A percentile compares a stretch with the other conserved stretches of the same genome.
Evolutionary conservation across 495 filamentous ascomycete genomes (phyloP).

Genomic region (Talaromyces adpressus): DNA sequence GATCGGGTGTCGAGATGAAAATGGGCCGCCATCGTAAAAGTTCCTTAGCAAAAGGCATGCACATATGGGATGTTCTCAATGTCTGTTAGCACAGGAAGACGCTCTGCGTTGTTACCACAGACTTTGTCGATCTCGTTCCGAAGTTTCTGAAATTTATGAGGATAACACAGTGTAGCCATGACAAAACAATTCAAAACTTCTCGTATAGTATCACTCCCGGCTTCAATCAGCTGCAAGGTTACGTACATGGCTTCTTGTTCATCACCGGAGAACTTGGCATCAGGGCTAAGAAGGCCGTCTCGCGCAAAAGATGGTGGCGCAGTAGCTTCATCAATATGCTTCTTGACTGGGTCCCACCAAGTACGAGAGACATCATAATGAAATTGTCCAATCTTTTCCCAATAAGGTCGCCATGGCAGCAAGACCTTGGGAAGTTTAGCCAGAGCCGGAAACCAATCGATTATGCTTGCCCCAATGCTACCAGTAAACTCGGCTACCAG

Average conservation of each 20-base stretch:
- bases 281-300: slow-evolving; percentile 27
- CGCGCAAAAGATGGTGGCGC: slow-evolving; percentile 22
- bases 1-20: too few relatives aligned
- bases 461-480: too few relatives aligned
- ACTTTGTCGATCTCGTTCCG: slow-evolving; percentile 32
- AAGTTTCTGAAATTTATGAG: slow-evolving; percentile 19
- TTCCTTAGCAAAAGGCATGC: too few relatives aligned
- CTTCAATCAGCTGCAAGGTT: slow-evolving; percentile 29
- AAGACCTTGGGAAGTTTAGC: slow-evolving; percentile 14
- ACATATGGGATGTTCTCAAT: too few relatives aligned
- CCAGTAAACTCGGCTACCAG: too few relatives aligned
- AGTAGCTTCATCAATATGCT: slow-evolving; percentile 15
- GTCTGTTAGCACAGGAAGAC: too few relatives aligned
- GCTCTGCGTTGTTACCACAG: slow-evolving; percentile 19
- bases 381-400: slow-evolving; percentile 20
- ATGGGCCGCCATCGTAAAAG: too few relatives aligned
- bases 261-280: slow-evolving; percentile 27
- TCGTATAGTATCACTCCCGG: slow-evolving; percentile 39
- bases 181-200: slow-evolving; percentile 30
- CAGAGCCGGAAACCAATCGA: too few relatives aligned
- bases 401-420: slow-evolving; percentile 32
- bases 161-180: slow-evolving; percentile 26
- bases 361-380: slow-evolving; percentile 24
- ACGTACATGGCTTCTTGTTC: slow-evolving; percentile 42
- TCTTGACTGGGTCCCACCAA: slow-evolving; percentile 28